Conservation (phyloP, 305 asterid genomes). For the Fraxinus floribunda region DNA sequence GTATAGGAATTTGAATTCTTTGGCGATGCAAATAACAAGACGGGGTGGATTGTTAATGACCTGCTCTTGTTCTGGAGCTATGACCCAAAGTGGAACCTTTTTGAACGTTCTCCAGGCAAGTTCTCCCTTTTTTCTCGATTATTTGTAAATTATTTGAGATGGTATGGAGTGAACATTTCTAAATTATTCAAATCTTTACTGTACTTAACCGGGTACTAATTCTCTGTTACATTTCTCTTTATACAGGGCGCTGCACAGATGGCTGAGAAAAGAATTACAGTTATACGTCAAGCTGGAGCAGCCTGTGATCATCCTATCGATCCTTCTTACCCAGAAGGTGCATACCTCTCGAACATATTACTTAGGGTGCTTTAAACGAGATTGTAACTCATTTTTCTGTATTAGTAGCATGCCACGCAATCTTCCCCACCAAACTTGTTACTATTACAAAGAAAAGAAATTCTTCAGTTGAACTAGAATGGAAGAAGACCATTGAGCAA, state of each 20-base stretch:
- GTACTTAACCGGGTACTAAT: not conserved
- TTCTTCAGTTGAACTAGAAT: not conserved
- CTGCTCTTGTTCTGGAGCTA: constrained; percentile 98
- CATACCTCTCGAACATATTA: constrained; percentile 72
- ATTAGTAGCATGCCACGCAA: not conserved
- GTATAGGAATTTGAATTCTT: constrained; percentile 86
- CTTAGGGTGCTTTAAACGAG: constrained; percentile 52
- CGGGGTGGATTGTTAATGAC: constrained; percentile 91
- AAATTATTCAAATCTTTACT: not conserved
- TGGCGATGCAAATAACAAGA: constrained; percentile 84
- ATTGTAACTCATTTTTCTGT: not conserved
- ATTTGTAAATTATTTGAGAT: not conserved
- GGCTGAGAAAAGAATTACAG: constrained; percentile 75
- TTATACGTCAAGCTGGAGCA: constrained; percentile 80
- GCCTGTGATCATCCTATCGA: constrained; percentile 86
- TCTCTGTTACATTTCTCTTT: not conserved
- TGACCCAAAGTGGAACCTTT: constrained; percentile 92
- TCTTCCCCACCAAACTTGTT: not conserved
- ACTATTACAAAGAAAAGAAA: not conserved
- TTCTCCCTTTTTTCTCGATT: not conserved
- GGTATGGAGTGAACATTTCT: not conserved
- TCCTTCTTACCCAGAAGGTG: constrained; percentile 86
- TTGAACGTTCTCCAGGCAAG: constrained; percentile 77
- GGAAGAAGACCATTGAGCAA: not conserved
- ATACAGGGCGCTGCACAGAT: constrained; percentile 72